Conservation (phyloP, 2,329 filamentous ascomycete species). For the Colletotrichum destructivum region DNA sequence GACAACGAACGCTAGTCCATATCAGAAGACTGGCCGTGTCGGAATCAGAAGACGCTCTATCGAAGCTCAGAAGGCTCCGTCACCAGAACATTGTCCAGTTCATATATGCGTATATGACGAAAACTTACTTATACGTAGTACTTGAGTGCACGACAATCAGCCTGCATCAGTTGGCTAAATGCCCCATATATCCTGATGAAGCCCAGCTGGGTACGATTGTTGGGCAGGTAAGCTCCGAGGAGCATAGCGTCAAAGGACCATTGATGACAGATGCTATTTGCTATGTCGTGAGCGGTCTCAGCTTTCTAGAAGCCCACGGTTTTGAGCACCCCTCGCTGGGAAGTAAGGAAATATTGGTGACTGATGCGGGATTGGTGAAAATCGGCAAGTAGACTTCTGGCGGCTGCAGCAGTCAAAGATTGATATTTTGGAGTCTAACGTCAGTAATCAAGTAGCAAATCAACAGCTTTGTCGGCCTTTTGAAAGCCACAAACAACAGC, state of each 20-base stretch:
- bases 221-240: background rate
- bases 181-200: background rate
- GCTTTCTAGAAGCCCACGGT: slow-evolving; percentile 9
- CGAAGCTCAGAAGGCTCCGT: no score
- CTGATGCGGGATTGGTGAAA: background rate
- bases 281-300: background rate
- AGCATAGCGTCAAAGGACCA: background rate
- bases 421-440: background rate
- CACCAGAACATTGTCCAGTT: slow-evolving; percentile 4
- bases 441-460: background rate
- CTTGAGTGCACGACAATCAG: background rate
- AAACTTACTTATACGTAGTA: background rate
- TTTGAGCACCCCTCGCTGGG: background rate
- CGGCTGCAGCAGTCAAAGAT: background rate
- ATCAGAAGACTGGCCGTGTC: background rate
- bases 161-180: background rate
- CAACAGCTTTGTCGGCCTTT: slow-evolving; percentile 1
- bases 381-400: background rate
- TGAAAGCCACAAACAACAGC: background rate
- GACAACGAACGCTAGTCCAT: background rate
- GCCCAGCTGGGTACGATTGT: background rate
- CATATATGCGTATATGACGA: background rate
- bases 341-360: background rate
- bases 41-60: slow-evolving; percentile 3
- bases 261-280: background rate